Conservation (phyloP, 2,329 filamentous ascomycete genomes). For the Daldinia eschscholtzii region DNA sequence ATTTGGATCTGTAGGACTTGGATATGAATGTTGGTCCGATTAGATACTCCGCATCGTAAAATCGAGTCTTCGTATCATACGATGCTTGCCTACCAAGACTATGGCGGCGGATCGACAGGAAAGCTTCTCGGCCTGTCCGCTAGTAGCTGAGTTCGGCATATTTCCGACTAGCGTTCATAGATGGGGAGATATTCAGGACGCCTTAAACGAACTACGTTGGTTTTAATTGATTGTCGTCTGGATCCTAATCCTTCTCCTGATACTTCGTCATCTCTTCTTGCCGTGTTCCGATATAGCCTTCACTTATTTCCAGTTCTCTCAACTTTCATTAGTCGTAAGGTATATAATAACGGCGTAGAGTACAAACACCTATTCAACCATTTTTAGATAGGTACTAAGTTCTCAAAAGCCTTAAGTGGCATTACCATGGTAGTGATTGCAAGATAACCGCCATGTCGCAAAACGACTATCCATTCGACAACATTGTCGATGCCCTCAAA, state of each 20-base stretch:
- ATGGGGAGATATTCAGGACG: background rate
- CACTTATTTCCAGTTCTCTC: background rate
- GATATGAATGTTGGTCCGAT: background rate
- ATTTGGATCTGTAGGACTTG: background rate
- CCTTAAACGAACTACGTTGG: background rate
- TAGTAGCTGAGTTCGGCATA: background rate
- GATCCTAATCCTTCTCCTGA: background rate
- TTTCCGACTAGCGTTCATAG: background rate
- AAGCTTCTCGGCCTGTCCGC: background rate
- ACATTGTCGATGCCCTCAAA: constrained; percentile 22
- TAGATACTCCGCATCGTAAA: constrained; percentile 1
- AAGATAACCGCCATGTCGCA: constrained; percentile 8
- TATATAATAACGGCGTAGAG: background rate
- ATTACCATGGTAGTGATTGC: background rate
- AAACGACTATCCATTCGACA: constrained; percentile 24
- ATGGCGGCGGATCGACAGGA: background rate
- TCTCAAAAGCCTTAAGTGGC: background rate
- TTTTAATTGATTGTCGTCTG: background rate
- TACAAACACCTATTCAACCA: background rate
- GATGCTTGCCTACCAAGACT: background rate
- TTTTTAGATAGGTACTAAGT: background rate
- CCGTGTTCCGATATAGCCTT: background rate
- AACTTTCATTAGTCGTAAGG: background rate
- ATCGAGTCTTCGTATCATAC: background rate
- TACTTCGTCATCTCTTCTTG: background rate